These are phyloP conservation scores for Dipodascus geniculatus DNA, from an alignment of 805 yeast species.

Conservation along the genomic window DNA sequence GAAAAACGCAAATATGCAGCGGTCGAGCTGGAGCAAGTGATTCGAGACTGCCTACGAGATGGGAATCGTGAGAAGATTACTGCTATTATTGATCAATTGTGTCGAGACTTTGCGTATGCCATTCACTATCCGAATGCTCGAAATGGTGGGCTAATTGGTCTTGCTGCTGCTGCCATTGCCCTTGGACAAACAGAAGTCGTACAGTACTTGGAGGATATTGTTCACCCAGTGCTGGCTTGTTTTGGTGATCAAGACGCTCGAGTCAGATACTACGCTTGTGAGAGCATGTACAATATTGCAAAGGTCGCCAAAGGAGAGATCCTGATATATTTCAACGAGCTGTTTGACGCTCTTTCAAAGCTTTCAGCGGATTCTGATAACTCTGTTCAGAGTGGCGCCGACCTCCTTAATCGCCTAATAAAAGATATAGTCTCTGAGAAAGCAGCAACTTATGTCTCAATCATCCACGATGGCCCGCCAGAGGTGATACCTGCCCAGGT, in stretches of 20 bases:
- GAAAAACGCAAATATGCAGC: conserved; percentile 75
- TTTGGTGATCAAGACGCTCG: conserved; percentile 97
- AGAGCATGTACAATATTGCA: conserved; percentile 87
- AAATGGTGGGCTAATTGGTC: conserved; percentile 90
- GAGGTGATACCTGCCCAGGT: conserved; percentile 30
- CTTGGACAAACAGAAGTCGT: conserved; percentile 77
- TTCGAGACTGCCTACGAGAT: conserved; percentile 52
- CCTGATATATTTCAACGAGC: conserved; percentile 80
- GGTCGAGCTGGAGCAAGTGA: conserved; percentile 49
- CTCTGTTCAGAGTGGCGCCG: conserved; percentile 92
- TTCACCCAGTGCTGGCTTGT: conserved; percentile 89
- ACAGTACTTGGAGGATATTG: conserved; percentile 65
- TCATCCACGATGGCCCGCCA: conserved; percentile 39
- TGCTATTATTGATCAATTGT: conserved; percentile 56
- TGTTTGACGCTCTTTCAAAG: conserved; percentile 83
- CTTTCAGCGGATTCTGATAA: conserved; percentile 84
- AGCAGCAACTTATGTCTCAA: conserved; percentile 76
- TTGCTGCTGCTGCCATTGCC: conserved; percentile 93
- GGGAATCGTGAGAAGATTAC: conserved; percentile 51
- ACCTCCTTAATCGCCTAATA: conserved; percentile 74
- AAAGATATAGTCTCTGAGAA: conserved; percentile 94
- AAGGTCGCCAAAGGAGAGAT: conserved; percentile 96
- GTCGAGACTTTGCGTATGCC: conserved; percentile 69
- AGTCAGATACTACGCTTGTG: conserved; percentile 94
- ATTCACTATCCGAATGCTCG: conserved; percentile 78